A percentile compares a stretch with the other conserved stretches of the same genome.
Evolutionary conservation across 352 stramenopile species (phyloP).

Genomic region (Pythium sukuiense): DNA sequence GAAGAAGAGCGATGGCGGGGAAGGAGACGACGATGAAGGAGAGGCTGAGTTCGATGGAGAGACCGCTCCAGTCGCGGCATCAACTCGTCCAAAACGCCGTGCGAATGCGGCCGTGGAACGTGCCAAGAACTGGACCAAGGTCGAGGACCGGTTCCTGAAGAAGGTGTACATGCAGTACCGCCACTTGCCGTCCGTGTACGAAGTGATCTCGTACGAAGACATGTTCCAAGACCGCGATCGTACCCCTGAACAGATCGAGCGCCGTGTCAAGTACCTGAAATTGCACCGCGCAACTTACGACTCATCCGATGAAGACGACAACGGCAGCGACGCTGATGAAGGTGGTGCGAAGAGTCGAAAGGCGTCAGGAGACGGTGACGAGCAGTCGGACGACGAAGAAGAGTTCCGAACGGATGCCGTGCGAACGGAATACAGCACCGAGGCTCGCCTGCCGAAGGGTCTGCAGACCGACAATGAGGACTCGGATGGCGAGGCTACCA

Average conservation of each 20-base stretch:
- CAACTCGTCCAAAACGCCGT: constrained; percentile 29
- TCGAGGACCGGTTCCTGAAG: constrained; percentile 78
- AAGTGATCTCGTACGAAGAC: constrained; percentile 89
- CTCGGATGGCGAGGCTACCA: constrained; percentile 4
- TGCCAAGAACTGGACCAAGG: constrained; percentile 81
- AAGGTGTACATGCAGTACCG: constrained; percentile 80
- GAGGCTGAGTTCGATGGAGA: constrained; percentile 29
- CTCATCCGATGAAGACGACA: constrained; percentile 58
- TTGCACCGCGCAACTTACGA: constrained; percentile 73
- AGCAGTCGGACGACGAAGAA: constrained; percentile 21
- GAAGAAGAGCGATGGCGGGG: constrained; percentile 4
- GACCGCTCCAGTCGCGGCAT: constrained; percentile 15
- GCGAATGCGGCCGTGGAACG: constrained; percentile 40
- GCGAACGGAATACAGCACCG: constrained; percentile 9
- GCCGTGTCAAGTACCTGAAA: constrained; percentile 81
- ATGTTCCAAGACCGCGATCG: constrained; percentile 89
- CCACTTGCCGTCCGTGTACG: constrained; percentile 81
- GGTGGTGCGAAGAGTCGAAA: constrained; percentile 6
- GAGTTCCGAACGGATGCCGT: constrained; percentile 11
- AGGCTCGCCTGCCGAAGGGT: constrained; percentile 19
- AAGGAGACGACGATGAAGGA: constrained; percentile 15
- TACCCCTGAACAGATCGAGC: constrained; percentile 82
- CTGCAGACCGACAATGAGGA: constrained; percentile 19
- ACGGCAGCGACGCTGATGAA: constrained; percentile 24
- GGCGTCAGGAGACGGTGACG: constrained; percentile 14